These are phyloP conservation scores for Starmerella tilneyi DNA, from an alignment of 805 yeast species.

Conservation along the genomic window DNA sequence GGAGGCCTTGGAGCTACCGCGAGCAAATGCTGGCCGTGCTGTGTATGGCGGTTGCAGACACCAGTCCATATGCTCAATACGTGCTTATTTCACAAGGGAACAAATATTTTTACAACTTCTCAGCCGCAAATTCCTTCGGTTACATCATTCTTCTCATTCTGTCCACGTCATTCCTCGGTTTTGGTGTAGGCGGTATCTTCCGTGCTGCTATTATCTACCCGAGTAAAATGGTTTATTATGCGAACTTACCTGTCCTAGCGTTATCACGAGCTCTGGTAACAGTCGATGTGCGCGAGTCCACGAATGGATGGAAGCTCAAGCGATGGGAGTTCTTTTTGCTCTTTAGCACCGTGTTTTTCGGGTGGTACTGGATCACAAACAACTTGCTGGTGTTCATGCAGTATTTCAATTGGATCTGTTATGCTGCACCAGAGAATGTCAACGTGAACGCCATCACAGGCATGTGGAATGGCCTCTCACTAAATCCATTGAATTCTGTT, in stretches of 20 bases:
- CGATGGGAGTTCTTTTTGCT: conserved; percentile 42
- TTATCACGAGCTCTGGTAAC: conserved; percentile 40
- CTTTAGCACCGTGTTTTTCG: conserved; percentile 37
- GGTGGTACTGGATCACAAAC: conserved; percentile 61
- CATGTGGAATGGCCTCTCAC: conserved; percentile 35
- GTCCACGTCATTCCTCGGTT: conserved; percentile 53
- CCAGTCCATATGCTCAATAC: conserved; percentile 22
- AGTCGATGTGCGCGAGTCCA: conserved; percentile 35
- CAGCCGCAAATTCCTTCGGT: conserved; percentile 32
- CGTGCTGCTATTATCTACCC: conserved; percentile 49
- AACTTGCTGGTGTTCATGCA: conserved; percentile 51
- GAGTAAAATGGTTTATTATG: conserved; percentile 45
- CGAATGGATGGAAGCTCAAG: conserved; percentile 51
- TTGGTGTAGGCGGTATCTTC: conserved; percentile 56
- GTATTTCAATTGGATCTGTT: conserved; percentile 52
- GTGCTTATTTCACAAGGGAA: conserved; percentile 31
- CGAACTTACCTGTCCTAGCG: conserved; percentile 39
- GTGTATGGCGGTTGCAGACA: conserved; percentile 25
- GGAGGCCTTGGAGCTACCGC: conserved; percentile 49
- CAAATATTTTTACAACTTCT: conserved; percentile 29
- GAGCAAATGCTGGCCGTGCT: conserved; percentile 57
- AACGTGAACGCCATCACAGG: conserved; percentile 56
- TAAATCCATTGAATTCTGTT: conserved; percentile 44
- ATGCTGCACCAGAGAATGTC: conserved; percentile 46
- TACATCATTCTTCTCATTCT: conserved; percentile 45